These are phyloP conservation scores for Backusella australiensis DNA, from an alignment of 192 early-diverging fungal genomes.

Conservation along the genomic window DNA sequence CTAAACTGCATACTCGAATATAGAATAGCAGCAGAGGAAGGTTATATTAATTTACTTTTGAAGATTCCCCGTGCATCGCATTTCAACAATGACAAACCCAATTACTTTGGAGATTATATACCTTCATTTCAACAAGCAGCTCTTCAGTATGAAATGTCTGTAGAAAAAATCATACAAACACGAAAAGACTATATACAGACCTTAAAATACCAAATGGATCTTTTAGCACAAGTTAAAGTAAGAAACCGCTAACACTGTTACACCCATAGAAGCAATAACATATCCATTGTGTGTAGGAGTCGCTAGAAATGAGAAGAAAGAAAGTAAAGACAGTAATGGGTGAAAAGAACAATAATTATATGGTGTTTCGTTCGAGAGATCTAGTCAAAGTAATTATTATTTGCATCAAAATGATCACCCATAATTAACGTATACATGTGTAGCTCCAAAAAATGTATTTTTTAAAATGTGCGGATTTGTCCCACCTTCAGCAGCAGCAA, in stretches of 20 bases:
- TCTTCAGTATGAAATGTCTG: background rate
- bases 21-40: constrained; percentile 15
- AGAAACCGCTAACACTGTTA: background rate
- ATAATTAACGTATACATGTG: background rate
- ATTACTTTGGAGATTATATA: constrained; percentile 8
- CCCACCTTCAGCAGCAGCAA: background rate
- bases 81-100: background rate
- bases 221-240: constrained; percentile 11
- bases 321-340: constrained; percentile 13
- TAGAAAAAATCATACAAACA: constrained; percentile 3
- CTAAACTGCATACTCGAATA: background rate
- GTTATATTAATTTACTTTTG: background rate
- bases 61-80: background rate
- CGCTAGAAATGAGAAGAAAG: constrained; percentile 9
- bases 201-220: constrained; percentile 11
- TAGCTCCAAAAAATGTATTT: constrained; percentile 16
- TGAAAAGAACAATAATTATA: constrained; percentile 11
- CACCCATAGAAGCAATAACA: background rate
- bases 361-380: constrained; percentile 1
- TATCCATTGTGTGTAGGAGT: background rate
- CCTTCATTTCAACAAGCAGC: constrained; percentile 2
- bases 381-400: constrained; percentile 8
- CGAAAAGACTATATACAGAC: background rate
- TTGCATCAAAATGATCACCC: background rate
- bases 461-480: constrained; percentile 13